phyloP scores from a whole-genome alignment of 768 basidiomycete genomes.

The Mycena polygramma region DNA sequence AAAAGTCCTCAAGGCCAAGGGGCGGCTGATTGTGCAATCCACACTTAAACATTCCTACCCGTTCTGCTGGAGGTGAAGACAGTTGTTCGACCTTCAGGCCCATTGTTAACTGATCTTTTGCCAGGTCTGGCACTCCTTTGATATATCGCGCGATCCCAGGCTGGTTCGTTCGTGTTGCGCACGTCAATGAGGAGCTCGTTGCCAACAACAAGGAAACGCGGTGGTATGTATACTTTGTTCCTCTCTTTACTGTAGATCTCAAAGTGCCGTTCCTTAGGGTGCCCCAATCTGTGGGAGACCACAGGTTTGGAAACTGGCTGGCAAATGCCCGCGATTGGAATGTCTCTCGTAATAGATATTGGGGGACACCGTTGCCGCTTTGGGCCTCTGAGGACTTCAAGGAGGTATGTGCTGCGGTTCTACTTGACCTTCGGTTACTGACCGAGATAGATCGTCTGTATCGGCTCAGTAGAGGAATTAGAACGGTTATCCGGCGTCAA shows the following conservation, averaged over 20 bases:
- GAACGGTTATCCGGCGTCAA: constrained; percentile 86
- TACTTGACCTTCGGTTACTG: constrained; percentile 8
- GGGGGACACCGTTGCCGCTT: constrained; percentile 97
- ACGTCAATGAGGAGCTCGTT: constrained; percentile 88
- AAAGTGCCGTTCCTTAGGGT: constrained; percentile 69
- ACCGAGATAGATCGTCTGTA: constrained; percentile 74
- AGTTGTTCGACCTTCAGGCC: constrained; percentile 2
- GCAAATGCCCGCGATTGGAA: constrained; percentile 99
- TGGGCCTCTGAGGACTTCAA: constrained; percentile 95
- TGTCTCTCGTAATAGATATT: constrained; percentile 97
- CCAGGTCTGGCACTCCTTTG: constrained; percentile 92
- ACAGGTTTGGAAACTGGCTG: constrained; percentile 97
- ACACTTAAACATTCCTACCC: constrained; percentile 94
- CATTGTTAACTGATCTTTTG: not conserved
- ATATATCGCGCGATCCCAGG: constrained; percentile 96
- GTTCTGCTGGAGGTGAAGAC: constrained; percentile 91
- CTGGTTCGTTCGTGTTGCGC: constrained; percentile 95
- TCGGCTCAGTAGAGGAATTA: constrained; percentile 91
- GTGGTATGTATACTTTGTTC: constrained; percentile 67
- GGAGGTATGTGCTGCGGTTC: constrained; percentile 68
- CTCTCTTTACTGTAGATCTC: not conserved
- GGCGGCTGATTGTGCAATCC: constrained; percentile 88
- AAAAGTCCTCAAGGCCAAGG: constrained; percentile 88
- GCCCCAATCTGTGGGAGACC: constrained; percentile 90
- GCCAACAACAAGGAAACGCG: constrained; percentile 90